Base-by-base conservation (phyloP, 73 alveolate genomes). In the Paraurostyla sp. region DNA sequence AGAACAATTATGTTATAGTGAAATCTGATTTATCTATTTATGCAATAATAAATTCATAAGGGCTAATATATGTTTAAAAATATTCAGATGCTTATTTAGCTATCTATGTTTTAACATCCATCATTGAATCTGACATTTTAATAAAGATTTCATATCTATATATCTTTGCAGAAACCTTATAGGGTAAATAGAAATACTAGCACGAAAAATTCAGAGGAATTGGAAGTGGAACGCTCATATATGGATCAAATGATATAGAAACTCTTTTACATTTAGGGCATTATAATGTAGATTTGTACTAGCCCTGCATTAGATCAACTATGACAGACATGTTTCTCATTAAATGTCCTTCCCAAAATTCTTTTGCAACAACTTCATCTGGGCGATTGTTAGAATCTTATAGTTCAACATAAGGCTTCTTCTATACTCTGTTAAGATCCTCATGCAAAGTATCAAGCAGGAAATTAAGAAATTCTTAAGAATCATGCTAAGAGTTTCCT, bases 381-480 rank as follows among this genome's bases (percentile, higher is more conserved):
- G 97, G 90, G 38, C 92, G 57, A 16, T 92, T 88, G 20, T 91
- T 85, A 0, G 91, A 94, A 82, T 87, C 97, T 87, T 87, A 57
- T 80, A 68, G 86, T 62, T 92, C 97, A n/a, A 88, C 97, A 92
- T 92, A 96, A 38, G 95, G 99, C 93, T 96, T 94, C 80, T 88
- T 90, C 78, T 90, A 86, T 32, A 95, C 97, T 95, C 94, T 83
- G 88, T 98, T 98, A 2, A 97, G 88, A 75, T 98, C 99, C 89
- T 98, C 99, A 88, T 98, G 99, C 27, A 98, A 83, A 83, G 97
- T 95, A 93, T 98, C 99, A 43, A 98, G 94, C 84, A 98, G 90
- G 88, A 92, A 98, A 60, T 94, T 92, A 41, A 98, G 87, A 59
- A 98, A 94, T 88, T 98, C 99, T 76, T 98, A 87, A 16, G 98